A percentile compares a stretch with the other conserved stretches of the same genome.
Evolutionary conservation across 257 asterid species (phyloP).

Genomic region (Fraxinus excelsior): DNA sequence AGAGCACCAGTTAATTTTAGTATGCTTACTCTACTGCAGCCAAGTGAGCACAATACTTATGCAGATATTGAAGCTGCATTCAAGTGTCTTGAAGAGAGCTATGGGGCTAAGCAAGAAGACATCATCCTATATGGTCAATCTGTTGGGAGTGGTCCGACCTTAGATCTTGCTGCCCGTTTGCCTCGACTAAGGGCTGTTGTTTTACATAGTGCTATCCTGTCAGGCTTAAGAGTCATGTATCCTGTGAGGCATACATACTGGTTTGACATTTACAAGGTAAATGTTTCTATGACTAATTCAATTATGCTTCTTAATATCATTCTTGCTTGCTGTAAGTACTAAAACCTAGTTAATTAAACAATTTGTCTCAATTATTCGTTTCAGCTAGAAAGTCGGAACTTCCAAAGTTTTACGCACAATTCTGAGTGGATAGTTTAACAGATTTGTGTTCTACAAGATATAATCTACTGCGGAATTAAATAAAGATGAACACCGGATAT

Average conservation of each 20-base stretch:
- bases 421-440: too few relatives aligned
- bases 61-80: neutral
- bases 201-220: constrained; percentile 3
- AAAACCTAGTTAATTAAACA: too few relatives aligned
- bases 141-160: neutral
- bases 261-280: neutral
- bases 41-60: neutral
- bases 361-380: too few relatives aligned
- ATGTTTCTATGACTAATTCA: too few relatives aligned
- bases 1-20: too few relatives aligned
- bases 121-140: neutral
- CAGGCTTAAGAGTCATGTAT: constrained; percentile 17
- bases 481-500: too few relatives aligned
- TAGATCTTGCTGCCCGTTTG: constrained; percentile 8
- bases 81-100: neutral
- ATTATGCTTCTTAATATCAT: too few relatives aligned
- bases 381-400: too few relatives aligned
- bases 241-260: constrained; percentile 6
- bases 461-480: too few relatives aligned
- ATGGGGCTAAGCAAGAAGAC: neutral
- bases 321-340: too few relatives aligned
- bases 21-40: neutral
- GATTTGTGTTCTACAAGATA: too few relatives aligned
- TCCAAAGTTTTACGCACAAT: too few relatives aligned
- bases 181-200: constrained; percentile 8